Evolutionary conservation across 2,329 filamentous ascomycete species (phyloP), one percentile per base, ranked within the genome.

Genomic region (Colletotrichum destructivum): DNA sequence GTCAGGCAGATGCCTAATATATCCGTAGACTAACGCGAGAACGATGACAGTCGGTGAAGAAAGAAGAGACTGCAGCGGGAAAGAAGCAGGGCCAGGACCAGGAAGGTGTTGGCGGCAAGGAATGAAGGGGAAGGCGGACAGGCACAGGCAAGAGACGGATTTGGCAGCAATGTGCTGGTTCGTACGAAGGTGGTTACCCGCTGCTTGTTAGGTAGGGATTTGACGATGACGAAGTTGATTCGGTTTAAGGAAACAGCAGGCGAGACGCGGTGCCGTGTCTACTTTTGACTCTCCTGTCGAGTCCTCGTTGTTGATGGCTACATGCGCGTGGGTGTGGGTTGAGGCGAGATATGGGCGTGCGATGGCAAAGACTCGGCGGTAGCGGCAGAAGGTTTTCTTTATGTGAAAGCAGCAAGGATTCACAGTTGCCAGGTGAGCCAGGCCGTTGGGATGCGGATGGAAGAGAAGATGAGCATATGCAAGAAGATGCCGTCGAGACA

Each of bases 1-100:
- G 63, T 68, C 65, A 69, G 68, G 63, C 63, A 67, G 56, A 69
- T 49, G 62, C 59, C 65, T 71, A 71, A 71, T 71, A 71, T 71
- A 71, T 66, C 60, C 51, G 35, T 57, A 16, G 31, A 46, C 21
- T 23, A 56, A 38, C 35, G 35, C 54, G 55, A 52, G 55, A 38
- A 26, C 46, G 40, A 9, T 23, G 46, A 12, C 47, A 69, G 69
- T 71, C 64, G 65, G 69, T 71, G 65, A 63, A 67, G 64, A 63
- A 64, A 26, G 55, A 46, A 26, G 55, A 46, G 31, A 57, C 40
- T 55, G 57, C n/a, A 56, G 47, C 46, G 46, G 46, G 18, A 59
- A 31, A 59, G 35, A 16, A 57, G 23, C 44, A 44, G 35, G 49
- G 42, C 16, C 51, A 57, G n/a, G 60, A 18, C 59, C 56, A 46